Conservation (phyloP, 768 basidiomycete species). For the Boletus sp. region DNA sequence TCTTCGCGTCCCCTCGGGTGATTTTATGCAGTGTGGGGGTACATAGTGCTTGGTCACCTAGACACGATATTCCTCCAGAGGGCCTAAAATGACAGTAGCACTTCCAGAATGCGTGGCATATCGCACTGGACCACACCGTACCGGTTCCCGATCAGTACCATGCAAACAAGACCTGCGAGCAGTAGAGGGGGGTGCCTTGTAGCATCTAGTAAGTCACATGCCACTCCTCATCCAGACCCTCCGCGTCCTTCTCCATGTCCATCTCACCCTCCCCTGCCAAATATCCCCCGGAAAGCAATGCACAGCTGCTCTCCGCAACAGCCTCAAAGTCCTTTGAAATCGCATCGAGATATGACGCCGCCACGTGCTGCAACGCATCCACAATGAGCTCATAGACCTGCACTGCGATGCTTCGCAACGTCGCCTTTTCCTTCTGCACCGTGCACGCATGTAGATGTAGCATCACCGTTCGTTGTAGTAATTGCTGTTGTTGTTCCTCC, state of each 20-base stretch:
- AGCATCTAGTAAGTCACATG: slow-evolving; percentile 81
- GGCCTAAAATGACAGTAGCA: too few species aligned
- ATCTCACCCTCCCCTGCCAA: slow-evolving; percentile 37
- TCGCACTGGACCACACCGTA: too few species aligned
- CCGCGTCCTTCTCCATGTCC: slow-evolving; percentile 46
- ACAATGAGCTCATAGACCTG: slow-evolving; percentile 83
- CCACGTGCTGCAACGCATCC: slow-evolving; percentile 57
- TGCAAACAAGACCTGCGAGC: too few species aligned
- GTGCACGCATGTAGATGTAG: slow-evolving; percentile 82
- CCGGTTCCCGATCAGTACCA: too few species aligned
- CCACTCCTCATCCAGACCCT: slow-evolving; percentile 68
- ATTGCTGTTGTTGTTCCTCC: slow-evolving; percentile 49
- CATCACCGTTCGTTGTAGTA: slow-evolving; percentile 54
- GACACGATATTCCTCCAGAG: too few species aligned
- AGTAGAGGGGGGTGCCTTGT: too few species aligned
- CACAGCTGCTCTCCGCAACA: slow-evolving; percentile 14
- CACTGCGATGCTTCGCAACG: slow-evolving; percentile 69
- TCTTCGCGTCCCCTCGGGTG: too few species aligned
- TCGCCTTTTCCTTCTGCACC: slow-evolving; percentile 53
- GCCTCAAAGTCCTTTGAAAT: slow-evolving; percentile 59
- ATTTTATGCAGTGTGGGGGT: too few species aligned
- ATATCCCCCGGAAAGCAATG: neutral
- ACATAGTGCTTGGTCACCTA: too few species aligned
- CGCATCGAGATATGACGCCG: slow-evolving; percentile 41
- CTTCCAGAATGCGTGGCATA: too few species aligned